These are phyloP conservation scores for Saccharomycopsis fodiens DNA, from an alignment of 805 yeast genomes.

Conservation along the genomic window DNA sequence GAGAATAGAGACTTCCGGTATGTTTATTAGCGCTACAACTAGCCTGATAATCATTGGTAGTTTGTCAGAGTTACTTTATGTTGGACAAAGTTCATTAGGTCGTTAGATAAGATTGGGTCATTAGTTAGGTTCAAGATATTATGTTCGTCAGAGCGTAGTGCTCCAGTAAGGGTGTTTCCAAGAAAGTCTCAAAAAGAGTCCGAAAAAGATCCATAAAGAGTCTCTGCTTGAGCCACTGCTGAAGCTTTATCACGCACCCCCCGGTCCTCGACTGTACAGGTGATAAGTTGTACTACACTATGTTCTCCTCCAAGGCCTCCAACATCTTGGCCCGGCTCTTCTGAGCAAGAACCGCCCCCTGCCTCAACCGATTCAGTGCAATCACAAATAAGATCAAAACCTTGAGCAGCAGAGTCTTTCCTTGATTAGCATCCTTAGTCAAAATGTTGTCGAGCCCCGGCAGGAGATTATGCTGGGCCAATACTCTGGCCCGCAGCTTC, in stretches of 20 bases:
- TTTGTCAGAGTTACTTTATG: too few relatives aligned
- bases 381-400: conserved; percentile 1
- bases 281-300: background rate
- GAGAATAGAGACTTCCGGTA: conserved; percentile 54
- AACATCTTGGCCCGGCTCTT: background rate
- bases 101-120: too few relatives aligned
- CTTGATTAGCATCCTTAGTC: background rate
- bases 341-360: background rate
- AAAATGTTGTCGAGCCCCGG: conserved; percentile 3
- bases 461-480: background rate
- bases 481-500: background rate
- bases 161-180: too few relatives aligned
- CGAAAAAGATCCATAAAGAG: too few relatives aligned
- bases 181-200: too few relatives aligned
- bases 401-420: background rate
- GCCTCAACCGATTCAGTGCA: background rate
- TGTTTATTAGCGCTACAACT: too few relatives aligned
- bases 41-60: too few relatives aligned
- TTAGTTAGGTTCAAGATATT: too few relatives aligned
- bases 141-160: too few relatives aligned
- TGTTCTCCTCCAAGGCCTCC: background rate
- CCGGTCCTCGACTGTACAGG: too few relatives aligned
- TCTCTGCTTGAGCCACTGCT: too few relatives aligned
- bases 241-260: background rate
- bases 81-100: too few relatives aligned